Base-by-base conservation (phyloP, 495 filamentous ascomycete species). In the Talaromyces wortmannii region DNA sequence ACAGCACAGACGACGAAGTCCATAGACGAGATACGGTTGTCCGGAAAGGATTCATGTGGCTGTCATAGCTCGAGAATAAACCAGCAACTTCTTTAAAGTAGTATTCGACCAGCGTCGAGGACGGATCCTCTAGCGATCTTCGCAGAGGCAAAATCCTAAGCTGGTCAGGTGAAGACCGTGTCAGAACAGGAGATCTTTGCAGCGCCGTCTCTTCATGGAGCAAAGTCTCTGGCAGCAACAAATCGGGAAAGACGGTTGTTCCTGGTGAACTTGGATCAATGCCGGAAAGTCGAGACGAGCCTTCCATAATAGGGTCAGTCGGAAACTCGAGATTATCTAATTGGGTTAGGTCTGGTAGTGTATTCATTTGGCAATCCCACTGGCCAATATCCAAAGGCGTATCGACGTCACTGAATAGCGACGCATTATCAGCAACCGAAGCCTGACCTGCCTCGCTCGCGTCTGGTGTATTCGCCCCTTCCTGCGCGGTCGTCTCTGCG, bases 51-150 rank as follows among this genome's bases (percentile, higher is more conserved):
- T 83, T 83, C 63, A 82, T 74, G 32, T 77, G 70, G 36, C 78
- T 79, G 58, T 83, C 80, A 59, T 81, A 83, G 52, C 75, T 81
- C 10, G 80, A 83, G 59, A 81, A 83, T 16, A 83, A 56, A 4
- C 74, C 74, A 10, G 76, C 78, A 7, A 83, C 79, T 51, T 83
- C 78, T 57, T 78, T 79, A 67, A 83, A 83, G 52, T 83, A 83
- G 59, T 83, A 82, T 48, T 83, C 78, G 6, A 83, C 77, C 5
- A 83, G 66, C 10, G 79, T 78, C 62, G 76, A 79, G 44, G 73
- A 78, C 30, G 77, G 69, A 48, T 77, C 76, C 36, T 78, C 74
- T 53, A 53, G 30, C 16, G 52, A 43, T 29, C 23, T 53, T 29
- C 42, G 40, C 12, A 42, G 40, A 10, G 42, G 52, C 12, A 52